Conservation (phyloP, 352 stramenopile genomes). For the Phytophthora pinifolia region DNA sequence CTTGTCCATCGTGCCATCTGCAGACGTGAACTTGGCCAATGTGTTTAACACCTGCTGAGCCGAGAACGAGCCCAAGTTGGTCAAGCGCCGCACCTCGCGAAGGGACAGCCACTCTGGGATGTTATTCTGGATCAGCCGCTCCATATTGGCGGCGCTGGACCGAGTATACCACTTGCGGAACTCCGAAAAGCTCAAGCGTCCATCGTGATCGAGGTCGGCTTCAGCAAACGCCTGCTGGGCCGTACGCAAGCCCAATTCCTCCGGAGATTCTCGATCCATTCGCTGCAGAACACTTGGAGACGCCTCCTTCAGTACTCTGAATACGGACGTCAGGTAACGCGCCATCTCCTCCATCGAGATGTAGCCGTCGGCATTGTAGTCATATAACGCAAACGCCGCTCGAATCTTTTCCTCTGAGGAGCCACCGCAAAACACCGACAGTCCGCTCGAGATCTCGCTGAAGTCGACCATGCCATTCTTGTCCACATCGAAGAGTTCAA, state of each 20-base stretch:
- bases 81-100: constrained; percentile 75
- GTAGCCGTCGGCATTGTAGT: constrained; percentile 84
- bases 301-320: constrained; percentile 81
- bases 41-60: constrained; percentile 77
- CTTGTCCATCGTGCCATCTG: constrained; percentile 70
- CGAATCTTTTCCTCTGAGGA: constrained; percentile 76
- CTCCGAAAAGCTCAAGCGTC: constrained; percentile 68
- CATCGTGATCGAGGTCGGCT: constrained; percentile 68
- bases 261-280: constrained; percentile 50
- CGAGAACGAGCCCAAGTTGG: constrained; percentile 69
- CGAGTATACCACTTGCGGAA: constrained; percentile 85
- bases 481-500: constrained; percentile 84
- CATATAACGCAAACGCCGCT: constrained; percentile 79
- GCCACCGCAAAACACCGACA: constrained; percentile 86
- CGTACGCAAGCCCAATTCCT: constrained; percentile 63
- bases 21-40: constrained; percentile 65
- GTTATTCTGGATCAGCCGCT: constrained; percentile 79
- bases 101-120: constrained; percentile 77
- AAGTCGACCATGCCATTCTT: constrained; percentile 86
- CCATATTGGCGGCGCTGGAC: constrained; percentile 73
- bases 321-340: constrained; percentile 84
- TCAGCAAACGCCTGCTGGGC: constrained; percentile 76
- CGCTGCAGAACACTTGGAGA: constrained; percentile 51
- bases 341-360: constrained; percentile 87
- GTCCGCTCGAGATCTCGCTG: constrained; percentile 82